Evolutionary conservation across 2,329 filamentous ascomycete species (phyloP).

Genomic region (Talaromyces sp.): DNA sequence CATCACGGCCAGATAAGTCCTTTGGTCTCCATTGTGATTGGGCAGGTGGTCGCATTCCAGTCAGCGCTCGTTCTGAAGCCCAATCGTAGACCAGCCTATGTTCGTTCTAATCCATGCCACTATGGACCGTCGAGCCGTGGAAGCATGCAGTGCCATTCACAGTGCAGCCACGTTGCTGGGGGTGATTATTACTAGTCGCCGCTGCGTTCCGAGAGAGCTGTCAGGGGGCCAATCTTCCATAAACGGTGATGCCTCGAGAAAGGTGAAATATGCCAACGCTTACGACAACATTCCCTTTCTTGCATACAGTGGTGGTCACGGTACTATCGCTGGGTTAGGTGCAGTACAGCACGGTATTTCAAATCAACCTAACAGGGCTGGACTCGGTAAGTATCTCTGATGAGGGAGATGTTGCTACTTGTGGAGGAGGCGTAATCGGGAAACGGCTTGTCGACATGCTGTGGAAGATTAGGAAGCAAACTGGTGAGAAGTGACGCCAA

Average conservation of each 20-base stretch:
- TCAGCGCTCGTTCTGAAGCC: neutral
- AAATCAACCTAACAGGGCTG: neutral
- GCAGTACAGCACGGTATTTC: neutral
- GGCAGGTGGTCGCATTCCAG: neutral
- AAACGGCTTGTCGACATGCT: neutral
- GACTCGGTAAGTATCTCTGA: neutral
- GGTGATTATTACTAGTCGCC: too few relatives aligned
- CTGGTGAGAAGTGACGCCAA: neutral
- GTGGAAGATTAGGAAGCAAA: constrained; percentile 3
- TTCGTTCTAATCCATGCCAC: too few relatives aligned
- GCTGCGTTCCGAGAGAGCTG: too few relatives aligned
- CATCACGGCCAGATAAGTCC: neutral
- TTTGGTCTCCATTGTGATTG: neutral
- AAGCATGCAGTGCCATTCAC: too few relatives aligned
- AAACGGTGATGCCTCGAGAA: neutral
- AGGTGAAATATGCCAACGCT: neutral
- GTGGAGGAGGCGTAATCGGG: neutral
- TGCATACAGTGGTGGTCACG: neutral
- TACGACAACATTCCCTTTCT: neutral
- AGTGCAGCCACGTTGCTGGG: too few relatives aligned
- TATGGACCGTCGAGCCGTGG: too few relatives aligned
- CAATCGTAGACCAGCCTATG: too few relatives aligned
- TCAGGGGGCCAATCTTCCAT: too few relatives aligned
- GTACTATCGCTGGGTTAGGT: neutral
- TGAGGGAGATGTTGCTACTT: neutral